These are phyloP conservation scores for Carnegiea gigantea DNA, from an alignment of 179 eudicot species.

Conservation along the genomic window DNA sequence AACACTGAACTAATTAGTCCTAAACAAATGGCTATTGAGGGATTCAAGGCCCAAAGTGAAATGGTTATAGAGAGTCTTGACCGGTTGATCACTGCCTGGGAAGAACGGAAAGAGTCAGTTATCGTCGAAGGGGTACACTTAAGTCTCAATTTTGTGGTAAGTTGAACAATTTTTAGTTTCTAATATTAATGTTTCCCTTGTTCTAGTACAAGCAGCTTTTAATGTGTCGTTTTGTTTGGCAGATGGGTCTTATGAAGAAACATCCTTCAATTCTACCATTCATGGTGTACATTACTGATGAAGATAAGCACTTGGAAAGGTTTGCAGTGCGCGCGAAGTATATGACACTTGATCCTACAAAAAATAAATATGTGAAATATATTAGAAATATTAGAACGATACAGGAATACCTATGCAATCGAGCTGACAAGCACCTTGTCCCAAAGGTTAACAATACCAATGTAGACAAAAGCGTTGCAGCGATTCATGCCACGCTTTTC, in stretches of 20 bases:
- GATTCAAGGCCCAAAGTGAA: constrained; percentile 97
- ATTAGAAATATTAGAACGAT: constrained; percentile 90
- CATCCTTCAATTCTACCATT: constrained; percentile 96
- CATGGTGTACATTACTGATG: constrained; percentile 89
- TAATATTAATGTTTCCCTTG: neutral
- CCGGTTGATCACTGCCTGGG: constrained; percentile 88
- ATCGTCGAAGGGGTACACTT: constrained; percentile 96
- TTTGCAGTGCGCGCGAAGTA: constrained; percentile 97
- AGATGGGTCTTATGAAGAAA: constrained; percentile 99
- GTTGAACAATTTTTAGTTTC: constrained; percentile 12
- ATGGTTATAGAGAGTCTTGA: constrained; percentile 99
- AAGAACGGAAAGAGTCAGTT: constrained; percentile 91
- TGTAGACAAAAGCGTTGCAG: constrained; percentile 94
- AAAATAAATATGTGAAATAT: constrained; percentile 86
- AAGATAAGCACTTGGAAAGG: constrained; percentile 93
- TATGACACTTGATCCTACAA: constrained; percentile 95
- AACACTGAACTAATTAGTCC: constrained; percentile 60
- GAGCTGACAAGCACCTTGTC: constrained; percentile 92
- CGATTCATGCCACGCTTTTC: constrained; percentile 94
- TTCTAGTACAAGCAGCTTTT: constrained; percentile 4
- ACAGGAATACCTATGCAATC: constrained; percentile 89
- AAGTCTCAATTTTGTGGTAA: constrained; percentile 97
- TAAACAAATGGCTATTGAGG: constrained; percentile 91
- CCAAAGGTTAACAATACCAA: constrained; percentile 95
- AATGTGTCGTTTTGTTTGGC: constrained; percentile 24